Conservation (phyloP, 1,139 yeast species). For the Protomyces inundatus region DNA sequence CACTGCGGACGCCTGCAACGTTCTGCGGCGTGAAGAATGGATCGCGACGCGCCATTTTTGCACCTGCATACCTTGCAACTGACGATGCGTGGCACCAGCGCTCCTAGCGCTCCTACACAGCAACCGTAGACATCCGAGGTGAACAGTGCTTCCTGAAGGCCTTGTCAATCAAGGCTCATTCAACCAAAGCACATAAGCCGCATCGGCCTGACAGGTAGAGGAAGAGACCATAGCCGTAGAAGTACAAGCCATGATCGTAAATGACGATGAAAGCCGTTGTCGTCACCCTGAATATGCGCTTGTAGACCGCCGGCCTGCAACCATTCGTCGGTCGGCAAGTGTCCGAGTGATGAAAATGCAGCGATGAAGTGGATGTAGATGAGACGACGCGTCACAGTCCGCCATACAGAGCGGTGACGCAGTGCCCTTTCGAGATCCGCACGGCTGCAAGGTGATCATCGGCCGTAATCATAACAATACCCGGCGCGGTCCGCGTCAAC, state of each 20-base stretch:
- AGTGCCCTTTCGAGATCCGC: conserved; percentile 63
- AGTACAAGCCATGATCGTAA: conserved; percentile 34
- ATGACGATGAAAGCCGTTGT: conserved; percentile 33
- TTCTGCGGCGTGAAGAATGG: no score
- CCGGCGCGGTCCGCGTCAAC: conserved; percentile 54
- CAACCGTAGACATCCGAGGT: no score
- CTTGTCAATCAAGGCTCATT: no score
- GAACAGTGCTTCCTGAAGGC: no score
- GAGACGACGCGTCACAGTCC: conserved; percentile 32
- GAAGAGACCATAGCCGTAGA: conserved; percentile 35
- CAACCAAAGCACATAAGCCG: no score
- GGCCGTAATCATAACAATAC: conserved; percentile 63
- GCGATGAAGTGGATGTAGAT: conserved; percentile 56
- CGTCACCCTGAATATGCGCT: conserved; percentile 35
- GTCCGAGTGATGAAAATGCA: conserved; percentile 41
- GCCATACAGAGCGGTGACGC: conserved; percentile 42
- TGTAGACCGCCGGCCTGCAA: conserved; percentile 34
- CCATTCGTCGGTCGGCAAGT: conserved; percentile 36
- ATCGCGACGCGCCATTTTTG: no score
- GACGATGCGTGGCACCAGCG: no score
- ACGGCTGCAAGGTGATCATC: conserved; percentile 50
- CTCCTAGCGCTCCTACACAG: no score
- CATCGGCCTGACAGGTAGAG: conserved; percentile 36
- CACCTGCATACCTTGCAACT: no score
- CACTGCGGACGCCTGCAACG: no score